These are phyloP conservation scores for Arthrobotrys megalospora DNA, from an alignment of 2,329 filamentous ascomycete genomes.

Conservation along the genomic window DNA sequence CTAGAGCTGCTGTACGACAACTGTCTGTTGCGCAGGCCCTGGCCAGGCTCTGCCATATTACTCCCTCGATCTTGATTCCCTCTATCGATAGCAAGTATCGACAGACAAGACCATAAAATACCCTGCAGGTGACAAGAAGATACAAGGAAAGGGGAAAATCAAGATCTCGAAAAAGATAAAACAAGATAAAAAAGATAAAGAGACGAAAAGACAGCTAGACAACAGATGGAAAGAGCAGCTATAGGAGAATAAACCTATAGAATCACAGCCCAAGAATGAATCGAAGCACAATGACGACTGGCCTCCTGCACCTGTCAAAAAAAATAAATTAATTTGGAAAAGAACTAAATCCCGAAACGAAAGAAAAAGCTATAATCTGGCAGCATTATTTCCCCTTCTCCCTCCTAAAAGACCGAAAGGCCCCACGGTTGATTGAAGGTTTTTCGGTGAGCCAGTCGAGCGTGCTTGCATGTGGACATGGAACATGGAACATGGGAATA, in stretches of 20 bases:
- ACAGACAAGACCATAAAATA: slow-evolving; percentile 4
- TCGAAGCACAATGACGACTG: slow-evolving; percentile 44
- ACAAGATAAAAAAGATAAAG: slow-evolving; percentile 2
- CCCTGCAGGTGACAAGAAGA: slow-evolving; percentile 4
- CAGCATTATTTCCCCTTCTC: slow-evolving; percentile 26
- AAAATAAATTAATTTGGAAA: slow-evolving; percentile 12
- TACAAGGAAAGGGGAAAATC: not conserved
- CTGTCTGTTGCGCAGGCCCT: slow-evolving; percentile 24
- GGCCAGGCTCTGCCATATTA: slow-evolving; percentile 33
- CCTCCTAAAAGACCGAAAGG: not conserved
- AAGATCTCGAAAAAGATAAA: slow-evolving; percentile 14
- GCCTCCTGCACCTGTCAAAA: slow-evolving; percentile 29
- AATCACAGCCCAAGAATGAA: not conserved
- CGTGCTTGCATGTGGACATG: slow-evolving; percentile 49
- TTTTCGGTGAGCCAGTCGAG: slow-evolving; percentile 21
- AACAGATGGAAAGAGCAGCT: slow-evolving; percentile 24
- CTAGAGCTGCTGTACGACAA: slow-evolving; percentile 48
- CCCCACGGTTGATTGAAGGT: slow-evolving; percentile 22
- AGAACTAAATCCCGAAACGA: slow-evolving; percentile 11
- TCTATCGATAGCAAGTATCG: slow-evolving; percentile 18
- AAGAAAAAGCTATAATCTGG: not conserved
- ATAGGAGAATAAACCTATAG: slow-evolving; percentile 33
- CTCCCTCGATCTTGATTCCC: not conserved
- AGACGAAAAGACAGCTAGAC: slow-evolving; percentile 43
- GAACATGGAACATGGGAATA: slow-evolving; percentile 18